phyloP scores from a whole-genome alignment of 805 yeast species.

The Priceomyces medius region DNA sequence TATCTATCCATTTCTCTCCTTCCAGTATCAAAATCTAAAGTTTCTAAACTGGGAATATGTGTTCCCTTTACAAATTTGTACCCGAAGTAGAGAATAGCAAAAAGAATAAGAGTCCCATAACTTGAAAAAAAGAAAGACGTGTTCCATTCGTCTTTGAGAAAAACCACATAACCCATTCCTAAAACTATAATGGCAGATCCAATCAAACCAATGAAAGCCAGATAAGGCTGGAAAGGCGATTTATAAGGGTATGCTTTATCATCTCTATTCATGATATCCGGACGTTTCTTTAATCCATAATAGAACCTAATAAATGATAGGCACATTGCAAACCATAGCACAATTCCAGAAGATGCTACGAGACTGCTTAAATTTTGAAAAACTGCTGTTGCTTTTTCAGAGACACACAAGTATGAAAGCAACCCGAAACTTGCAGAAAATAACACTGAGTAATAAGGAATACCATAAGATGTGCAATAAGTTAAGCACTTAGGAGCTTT shows the following conservation, averaged over 20 bases:
- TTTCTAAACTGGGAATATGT: slow-evolving; percentile 64
- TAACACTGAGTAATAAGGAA: slow-evolving; percentile 69
- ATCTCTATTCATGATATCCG: slow-evolving; percentile 63
- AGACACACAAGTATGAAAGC: slow-evolving; percentile 59
- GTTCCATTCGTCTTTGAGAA: slow-evolving; percentile 57
- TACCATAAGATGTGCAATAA: slow-evolving; percentile 61
- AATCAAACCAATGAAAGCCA: slow-evolving; percentile 60
- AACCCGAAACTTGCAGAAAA: slow-evolving; percentile 61
- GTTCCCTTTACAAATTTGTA: slow-evolving; percentile 64
- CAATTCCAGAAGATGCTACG: slow-evolving; percentile 70
- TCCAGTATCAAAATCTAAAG: slow-evolving; percentile 79
- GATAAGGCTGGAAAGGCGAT: slow-evolving; percentile 68
- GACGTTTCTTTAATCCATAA: slow-evolving; percentile 57
- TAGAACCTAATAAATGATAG: slow-evolving; percentile 62
- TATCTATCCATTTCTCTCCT: slow-evolving; percentile 78
- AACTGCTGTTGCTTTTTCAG: slow-evolving; percentile 55
- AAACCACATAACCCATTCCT: slow-evolving; percentile 62
- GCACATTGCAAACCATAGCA: slow-evolving; percentile 79
- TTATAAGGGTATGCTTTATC: slow-evolving; percentile 66
- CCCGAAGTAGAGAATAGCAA: slow-evolving; percentile 49
- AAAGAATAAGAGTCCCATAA: slow-evolving; percentile 59
- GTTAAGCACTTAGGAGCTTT: slow-evolving; percentile 63
- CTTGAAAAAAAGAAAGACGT: slow-evolving; percentile 61
- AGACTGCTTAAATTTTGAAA: slow-evolving; percentile 67
- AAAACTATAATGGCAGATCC: slow-evolving; percentile 53